phyloP scores from a whole-genome alignment of 805 yeast species.

The Yamadazyma insecticola region DNA sequence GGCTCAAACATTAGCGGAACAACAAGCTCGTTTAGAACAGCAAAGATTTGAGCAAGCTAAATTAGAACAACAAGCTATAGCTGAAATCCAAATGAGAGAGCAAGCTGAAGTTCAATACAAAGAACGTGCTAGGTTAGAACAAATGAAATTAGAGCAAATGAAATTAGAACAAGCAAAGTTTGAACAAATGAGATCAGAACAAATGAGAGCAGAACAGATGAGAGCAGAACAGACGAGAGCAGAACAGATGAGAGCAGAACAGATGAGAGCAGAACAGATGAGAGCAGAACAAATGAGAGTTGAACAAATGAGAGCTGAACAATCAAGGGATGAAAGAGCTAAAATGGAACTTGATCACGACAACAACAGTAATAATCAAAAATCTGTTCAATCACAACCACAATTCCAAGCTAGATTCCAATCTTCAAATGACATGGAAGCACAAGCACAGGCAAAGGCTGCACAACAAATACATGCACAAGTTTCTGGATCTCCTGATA shows the following conservation, averaged over 20 bases:
- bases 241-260: background rate
- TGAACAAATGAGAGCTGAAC: background rate
- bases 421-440: conserved; percentile 1
- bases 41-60: conserved; percentile 2
- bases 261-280: background rate
- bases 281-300: background rate
- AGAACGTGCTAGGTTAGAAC: background rate
- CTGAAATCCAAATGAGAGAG: background rate
- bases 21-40: background rate
- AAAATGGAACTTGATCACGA: too few relatives aligned
- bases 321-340: background rate
- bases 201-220: background rate
- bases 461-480: conserved; percentile 4
- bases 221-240: background rate
- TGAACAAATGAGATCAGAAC: too few relatives aligned
- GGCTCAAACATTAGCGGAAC: conserved; percentile 4
- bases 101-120: background rate
- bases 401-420: conserved; percentile 1
- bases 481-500: background rate
- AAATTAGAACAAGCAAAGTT: too few relatives aligned
- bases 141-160: too few relatives aligned
- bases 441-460: conserved; percentile 9
- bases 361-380: too few relatives aligned
- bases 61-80: conserved; percentile 4
- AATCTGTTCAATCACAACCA: too few relatives aligned